A percentile compares a stretch with the other conserved stretches of the same genome.
Evolutionary conservation across 345 rosid species (phyloP).

Genomic region (Iberis pinnata): DNA sequence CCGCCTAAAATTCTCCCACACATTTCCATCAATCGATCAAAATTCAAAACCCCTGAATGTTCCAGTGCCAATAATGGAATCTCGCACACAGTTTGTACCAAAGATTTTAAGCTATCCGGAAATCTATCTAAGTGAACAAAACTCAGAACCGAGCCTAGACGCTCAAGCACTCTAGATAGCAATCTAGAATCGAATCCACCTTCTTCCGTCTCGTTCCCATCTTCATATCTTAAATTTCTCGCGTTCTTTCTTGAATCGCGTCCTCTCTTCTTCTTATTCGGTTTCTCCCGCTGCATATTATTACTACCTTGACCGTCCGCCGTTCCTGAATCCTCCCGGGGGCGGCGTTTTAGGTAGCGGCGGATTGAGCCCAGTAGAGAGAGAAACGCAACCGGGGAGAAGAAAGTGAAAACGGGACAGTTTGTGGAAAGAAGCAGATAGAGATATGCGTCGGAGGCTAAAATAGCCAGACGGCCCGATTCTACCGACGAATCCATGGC

Average conservation of each 20-base stretch:
- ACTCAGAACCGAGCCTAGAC: conserved; percentile 44
- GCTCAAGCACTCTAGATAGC: conserved; percentile 40
- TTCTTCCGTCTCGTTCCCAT: conserved; percentile 30
- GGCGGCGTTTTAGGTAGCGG: conserved; percentile 46
- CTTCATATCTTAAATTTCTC: conserved; percentile 18
- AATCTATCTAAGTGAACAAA: conserved; percentile 72
- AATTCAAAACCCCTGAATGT: conserved; percentile 28
- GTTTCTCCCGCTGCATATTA: conserved; percentile 18
- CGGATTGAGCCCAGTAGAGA: conserved; percentile 69
- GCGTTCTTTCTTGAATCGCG: conserved; percentile 17
- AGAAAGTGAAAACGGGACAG: conserved; percentile 69
- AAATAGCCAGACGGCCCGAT: conserved; percentile 36
- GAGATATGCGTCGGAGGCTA: conserved; percentile 55
- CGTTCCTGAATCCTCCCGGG: conserved; percentile 8
- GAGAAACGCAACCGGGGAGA: conserved; percentile 65
- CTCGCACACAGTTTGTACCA: conserved; percentile 62
- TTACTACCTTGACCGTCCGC: conserved; percentile 10
- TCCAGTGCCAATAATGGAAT: conserved; percentile 46
- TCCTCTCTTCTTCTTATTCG: conserved; percentile 32
- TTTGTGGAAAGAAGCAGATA: conserved; percentile 53
- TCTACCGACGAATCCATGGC: conserved; percentile 54
- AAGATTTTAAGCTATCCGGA: conserved; percentile 66
- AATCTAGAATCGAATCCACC: conserved; percentile 36
- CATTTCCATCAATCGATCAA: conserved; percentile 36
- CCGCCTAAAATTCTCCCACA: conserved; percentile 49